Evolutionary conservation across 1,284 basidiomycete species (phyloP), one percentile per base, ranked within the genome.

Genomic region (Malassezia japonica): DNA sequence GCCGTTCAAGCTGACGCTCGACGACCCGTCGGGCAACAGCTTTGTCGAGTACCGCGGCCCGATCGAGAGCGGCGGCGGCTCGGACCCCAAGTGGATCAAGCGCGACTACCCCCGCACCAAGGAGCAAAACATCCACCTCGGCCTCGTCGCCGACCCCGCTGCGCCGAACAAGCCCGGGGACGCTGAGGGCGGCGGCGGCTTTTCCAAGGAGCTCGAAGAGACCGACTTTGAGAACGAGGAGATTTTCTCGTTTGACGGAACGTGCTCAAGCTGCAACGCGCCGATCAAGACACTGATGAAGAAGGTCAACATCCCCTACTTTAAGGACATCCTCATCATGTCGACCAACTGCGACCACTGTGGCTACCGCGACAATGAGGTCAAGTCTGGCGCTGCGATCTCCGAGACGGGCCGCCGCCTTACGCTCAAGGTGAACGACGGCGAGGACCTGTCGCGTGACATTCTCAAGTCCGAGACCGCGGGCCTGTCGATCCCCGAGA

Each of bases 281-380:
- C 78, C 81, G 7, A 78, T 89, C 20, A 81, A 88, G 68, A 98
- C 92, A 0, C 77, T 83, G 61, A 95, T 98, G 87, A 92, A 98
- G 79, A 88, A 86, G 70, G 85, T 98, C 65, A 83, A 83, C 66
- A 96, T 99, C 61, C 94, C 94, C 0, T 92, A 99, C 76, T 98
- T 99, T 80, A 88, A 98, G 86, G 90, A 99, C 69, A 85, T 92
- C 55, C 78, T 98, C 57, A 91, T 99, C 76, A 98, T 98, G 92
- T 94, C 91, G 23, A 92, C 91, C 23, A 94, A 95, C 72, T 98
- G 94, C 74, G 87, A 88, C 48, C 75, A 77, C 48, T 98, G 92
- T 74, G 92, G 92, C 1, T 98, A 96, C 76, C 80, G 88, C 60
- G 92, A 98, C 76, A 96, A 94, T 72, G 92, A 98, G 76, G 86